Percentiles rank a stretch among this genome's conserved stretches.
Evolutionary conservation across 2,329 filamentous ascomycete species (phyloP).

Genomic region (Lasiodiplodia theobromae): DNA sequence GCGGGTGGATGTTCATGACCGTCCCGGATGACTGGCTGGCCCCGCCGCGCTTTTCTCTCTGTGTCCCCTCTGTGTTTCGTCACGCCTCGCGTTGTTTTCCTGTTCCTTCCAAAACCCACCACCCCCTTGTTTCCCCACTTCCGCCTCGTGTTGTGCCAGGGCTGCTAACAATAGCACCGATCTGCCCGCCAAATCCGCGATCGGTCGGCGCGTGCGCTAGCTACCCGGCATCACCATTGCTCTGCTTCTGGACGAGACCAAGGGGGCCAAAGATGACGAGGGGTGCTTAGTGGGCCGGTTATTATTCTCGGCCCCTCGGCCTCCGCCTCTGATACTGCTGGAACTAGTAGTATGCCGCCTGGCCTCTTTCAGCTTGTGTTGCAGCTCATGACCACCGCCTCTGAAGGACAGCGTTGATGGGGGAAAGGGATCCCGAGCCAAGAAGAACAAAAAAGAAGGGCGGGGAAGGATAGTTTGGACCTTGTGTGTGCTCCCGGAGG

Average conservation of each 20-base stretch:
- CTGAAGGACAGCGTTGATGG: too few species aligned
- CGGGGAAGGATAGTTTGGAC: background rate
- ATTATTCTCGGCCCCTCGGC: background rate
- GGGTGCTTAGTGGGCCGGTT: background rate
- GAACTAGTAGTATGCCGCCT: too few species aligned
- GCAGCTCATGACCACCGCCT: too few species aligned
- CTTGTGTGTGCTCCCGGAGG: background rate
- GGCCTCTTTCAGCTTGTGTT: too few species aligned
- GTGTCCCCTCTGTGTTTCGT: background rate
- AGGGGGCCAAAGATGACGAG: background rate
- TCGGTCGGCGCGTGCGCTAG: constrained; percentile 1
- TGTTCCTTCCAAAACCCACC: background rate
- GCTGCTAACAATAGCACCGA: constrained; percentile 25
- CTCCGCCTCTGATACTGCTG: background rate
- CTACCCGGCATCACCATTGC: background rate
- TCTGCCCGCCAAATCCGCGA: constrained; percentile 12
- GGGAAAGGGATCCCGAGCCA: background rate
- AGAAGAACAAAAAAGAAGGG: background rate
- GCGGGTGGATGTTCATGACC: background rate
- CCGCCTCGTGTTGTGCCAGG: background rate
- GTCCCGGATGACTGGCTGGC: background rate
- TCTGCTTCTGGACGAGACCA: background rate
- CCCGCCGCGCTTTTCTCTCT: background rate
- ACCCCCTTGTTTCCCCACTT: background rate
- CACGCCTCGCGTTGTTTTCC: constrained; percentile 3